Conservation (phyloP, 305 asterid species). For the Striga hermonthica region DNA sequence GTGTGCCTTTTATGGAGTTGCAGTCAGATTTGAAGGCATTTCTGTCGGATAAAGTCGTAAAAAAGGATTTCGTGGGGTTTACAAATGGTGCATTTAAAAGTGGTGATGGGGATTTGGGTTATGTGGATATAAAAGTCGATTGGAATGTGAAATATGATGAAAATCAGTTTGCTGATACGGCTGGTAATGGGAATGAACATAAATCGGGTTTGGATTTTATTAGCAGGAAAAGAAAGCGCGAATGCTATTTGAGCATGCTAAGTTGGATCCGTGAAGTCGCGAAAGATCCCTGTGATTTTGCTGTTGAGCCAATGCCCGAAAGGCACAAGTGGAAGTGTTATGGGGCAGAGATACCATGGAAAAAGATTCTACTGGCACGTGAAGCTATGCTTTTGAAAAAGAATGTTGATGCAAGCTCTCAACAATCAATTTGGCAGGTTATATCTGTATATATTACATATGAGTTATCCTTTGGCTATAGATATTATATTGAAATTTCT, state of each 20-base stretch:
- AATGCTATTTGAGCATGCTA: conserved; percentile 37
- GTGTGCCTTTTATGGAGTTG: conserved; percentile 41
- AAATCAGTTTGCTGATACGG: conserved; percentile 16
- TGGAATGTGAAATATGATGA: conserved; percentile 24
- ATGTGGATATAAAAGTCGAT: conserved; percentile 28
- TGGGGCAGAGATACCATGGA: conserved; percentile 52
- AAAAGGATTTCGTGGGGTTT: conserved; percentile 32
- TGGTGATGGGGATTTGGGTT: conserved; percentile 30
- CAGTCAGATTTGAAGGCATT: conserved; percentile 49
- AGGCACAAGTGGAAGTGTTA: conserved; percentile 54
- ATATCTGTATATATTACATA: conserved; percentile 3
- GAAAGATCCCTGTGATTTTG: conserved; percentile 48
- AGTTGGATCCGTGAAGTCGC: conserved; percentile 52
- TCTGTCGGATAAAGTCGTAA: conserved; percentile 44
- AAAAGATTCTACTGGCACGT: conserved; percentile 51
- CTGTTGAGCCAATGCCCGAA: conserved; percentile 43
- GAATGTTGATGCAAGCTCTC: conserved; percentile 43
- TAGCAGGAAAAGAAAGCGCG: conserved; percentile 50
- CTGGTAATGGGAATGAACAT: conserved; percentile 26
- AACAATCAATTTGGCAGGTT: conserved; percentile 59
- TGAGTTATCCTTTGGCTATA: conserved; percentile 24
- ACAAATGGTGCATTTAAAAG: conserved; percentile 29
- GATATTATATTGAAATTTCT: not conserved
- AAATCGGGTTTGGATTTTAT: conserved; percentile 16
- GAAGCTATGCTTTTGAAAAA: conserved; percentile 41